These are phyloP conservation scores for Rutstroemia sp. DNA, from an alignment of 2,329 filamentous ascomycete species.

Conservation along the genomic window DNA sequence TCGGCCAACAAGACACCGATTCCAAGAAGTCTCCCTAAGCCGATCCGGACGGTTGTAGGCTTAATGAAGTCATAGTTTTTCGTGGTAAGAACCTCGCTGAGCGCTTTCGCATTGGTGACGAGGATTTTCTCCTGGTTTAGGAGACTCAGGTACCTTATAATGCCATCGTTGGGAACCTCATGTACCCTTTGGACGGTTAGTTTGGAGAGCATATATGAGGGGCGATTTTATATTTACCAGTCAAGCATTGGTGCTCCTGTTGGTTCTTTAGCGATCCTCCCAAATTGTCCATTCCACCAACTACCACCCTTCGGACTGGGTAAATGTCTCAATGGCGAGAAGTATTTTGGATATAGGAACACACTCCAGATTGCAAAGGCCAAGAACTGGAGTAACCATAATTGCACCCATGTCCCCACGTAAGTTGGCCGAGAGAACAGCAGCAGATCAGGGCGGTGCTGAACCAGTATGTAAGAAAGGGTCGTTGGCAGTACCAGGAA, in stretches of 20 bases:
- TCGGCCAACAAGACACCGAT: slow-evolving; percentile 72
- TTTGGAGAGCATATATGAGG: background rate
- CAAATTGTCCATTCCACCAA: slow-evolving; percentile 40
- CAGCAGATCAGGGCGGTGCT: slow-evolving; percentile 19
- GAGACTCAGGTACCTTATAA: slow-evolving; percentile 58
- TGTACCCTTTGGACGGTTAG: slow-evolving; percentile 40
- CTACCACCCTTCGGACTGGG: slow-evolving; percentile 40
- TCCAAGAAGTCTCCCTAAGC: slow-evolving; percentile 58
- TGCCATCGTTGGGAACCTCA: slow-evolving; percentile 56
- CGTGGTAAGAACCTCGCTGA: slow-evolving; percentile 63
- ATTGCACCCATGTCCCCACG: slow-evolving; percentile 32
- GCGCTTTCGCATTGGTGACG: slow-evolving; percentile 52
- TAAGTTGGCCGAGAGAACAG: slow-evolving; percentile 26
- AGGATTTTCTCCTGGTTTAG: slow-evolving; percentile 59
- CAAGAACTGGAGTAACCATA: slow-evolving; percentile 34
- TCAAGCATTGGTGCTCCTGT: slow-evolving; percentile 32
- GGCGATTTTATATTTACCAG: slow-evolving; percentile 25
- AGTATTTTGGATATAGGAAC: slow-evolving; percentile 48
- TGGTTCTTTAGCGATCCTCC: slow-evolving; percentile 31
- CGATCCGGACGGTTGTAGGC: slow-evolving; percentile 44
- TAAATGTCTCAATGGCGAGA: slow-evolving; percentile 51
- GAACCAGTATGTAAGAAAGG: slow-evolving; percentile 18
- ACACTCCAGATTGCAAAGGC: slow-evolving; percentile 34
- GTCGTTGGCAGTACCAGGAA: slow-evolving; percentile 19
- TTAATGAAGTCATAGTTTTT: slow-evolving; percentile 66